These are phyloP conservation scores for Paecilomyces dactylethromorphus DNA, from an alignment of 2,329 filamentous ascomycete species.

Conservation along the genomic window DNA sequence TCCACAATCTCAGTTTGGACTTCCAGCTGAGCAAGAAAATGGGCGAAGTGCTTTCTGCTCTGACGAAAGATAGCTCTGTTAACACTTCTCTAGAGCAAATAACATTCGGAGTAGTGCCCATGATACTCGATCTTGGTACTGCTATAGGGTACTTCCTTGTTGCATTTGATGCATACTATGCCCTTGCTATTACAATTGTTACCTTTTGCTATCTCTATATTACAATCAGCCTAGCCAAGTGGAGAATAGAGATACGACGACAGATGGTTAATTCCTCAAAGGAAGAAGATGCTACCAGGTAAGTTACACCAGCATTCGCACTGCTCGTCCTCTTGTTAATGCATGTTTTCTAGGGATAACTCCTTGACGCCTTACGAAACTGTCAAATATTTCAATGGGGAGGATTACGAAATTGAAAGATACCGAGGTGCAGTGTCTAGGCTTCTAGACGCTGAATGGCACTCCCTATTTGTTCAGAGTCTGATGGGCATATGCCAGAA, in stretches of 20 bases:
- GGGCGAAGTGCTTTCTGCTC: conserved; percentile 86
- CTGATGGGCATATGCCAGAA: conserved; percentile 77
- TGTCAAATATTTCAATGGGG: conserved; percentile 85
- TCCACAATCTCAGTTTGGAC: conserved; percentile 88
- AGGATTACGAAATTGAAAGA: conserved; percentile 68
- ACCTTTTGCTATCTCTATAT: conserved; percentile 96
- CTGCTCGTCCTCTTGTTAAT: neutral
- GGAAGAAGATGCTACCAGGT: conserved; percentile 93
- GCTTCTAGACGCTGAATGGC: conserved; percentile 68
- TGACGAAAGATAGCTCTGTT: conserved; percentile 94
- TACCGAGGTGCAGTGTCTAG: conserved; percentile 64
- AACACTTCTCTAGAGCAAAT: conserved; percentile 95
- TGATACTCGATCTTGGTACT: conserved; percentile 82
- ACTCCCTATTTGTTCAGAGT: conserved; percentile 69
- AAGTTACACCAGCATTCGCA: conserved; percentile 20
- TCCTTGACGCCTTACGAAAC: conserved; percentile 98
- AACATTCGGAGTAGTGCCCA: conserved; percentile 91
- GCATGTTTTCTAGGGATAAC: conserved; percentile 58
- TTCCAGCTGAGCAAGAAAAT: conserved; percentile 97
- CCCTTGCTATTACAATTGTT: conserved; percentile 79
- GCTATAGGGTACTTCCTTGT: conserved; percentile 76
- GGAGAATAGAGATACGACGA: conserved; percentile 80
- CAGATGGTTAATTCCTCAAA: conserved; percentile 93
- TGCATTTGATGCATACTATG: conserved; percentile 80
- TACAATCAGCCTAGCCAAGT: conserved; percentile 91